Base-by-base conservation (phyloP, 179 eudicot genomes). In the Nepenthes alata region DNA sequence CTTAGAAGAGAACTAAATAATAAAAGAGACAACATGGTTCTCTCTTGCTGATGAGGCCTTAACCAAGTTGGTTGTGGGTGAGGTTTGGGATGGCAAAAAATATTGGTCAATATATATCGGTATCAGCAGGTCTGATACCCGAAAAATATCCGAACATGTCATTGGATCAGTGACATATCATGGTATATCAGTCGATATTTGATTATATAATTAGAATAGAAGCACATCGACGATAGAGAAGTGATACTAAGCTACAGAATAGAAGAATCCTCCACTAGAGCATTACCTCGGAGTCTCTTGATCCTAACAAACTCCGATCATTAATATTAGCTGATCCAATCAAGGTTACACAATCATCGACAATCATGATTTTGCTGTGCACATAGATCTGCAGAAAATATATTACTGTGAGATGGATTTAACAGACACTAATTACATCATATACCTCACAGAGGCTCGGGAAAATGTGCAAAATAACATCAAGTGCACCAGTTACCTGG, bases 241-340 rank as follows among this genome's bases (percentile, higher is more conserved):
- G 25, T 25, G 25, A 25, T 25, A 25, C 25, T 25, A 25, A 0
- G 25, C 25, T 25, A 25, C 25, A 25, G 25, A 25, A 25, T 25
- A 25, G 25, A 25, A 25, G 25, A 25, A 25, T 25, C 25, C 25
- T 25, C 25, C 25, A 52, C 34, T 47, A 55, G 69, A 58, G 36
- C 55, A 50, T 53, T 76, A 93, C 98, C 95, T 93, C 98, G 44
- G 98, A 93, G 74, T 93, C 98, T 65, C 98, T 79, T 63, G 95
- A 89, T 55, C 98, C 98, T 70, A 93, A 83, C 83, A 93, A 75
- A 75, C 98, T 93, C 72, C 98, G 81, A 66, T 93, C 98, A 70
- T 93, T 93, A 55, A 93, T 85, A 75, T 93, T 93, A 63, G 97
- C 98, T 59, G 98, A 93, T 65, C 98, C 98, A 77, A 93, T 72